These are phyloP conservation scores for Chalaropsis ovoidea DNA, from an alignment of 2,329 filamentous ascomycete species.

Conservation along the genomic window DNA sequence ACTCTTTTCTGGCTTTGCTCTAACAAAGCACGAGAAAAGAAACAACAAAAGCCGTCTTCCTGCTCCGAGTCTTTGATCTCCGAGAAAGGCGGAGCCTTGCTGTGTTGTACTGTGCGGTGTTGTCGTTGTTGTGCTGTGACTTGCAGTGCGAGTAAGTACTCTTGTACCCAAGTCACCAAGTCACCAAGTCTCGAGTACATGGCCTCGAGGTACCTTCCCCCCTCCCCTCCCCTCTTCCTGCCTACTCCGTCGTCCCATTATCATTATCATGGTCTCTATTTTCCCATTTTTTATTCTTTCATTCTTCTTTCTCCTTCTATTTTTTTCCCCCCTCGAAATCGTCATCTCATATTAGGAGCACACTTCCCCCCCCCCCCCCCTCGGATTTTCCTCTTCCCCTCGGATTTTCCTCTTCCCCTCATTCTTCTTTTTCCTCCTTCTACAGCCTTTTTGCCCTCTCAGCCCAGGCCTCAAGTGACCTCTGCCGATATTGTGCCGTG, in stretches of 20 bases:
- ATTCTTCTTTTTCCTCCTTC: background rate
- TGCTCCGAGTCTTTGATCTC: background rate
- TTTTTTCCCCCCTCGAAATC: too few relatives aligned
- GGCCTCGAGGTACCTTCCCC: slow-evolving; percentile 1
- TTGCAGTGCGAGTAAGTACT: slow-evolving; percentile 3
- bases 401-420: background rate
- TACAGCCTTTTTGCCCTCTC: background rate
- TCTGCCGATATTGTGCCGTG: background rate
- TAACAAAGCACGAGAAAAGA: background rate
- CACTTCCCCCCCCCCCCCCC: background rate
- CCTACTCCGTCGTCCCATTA: background rate
- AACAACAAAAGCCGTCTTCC: background rate
- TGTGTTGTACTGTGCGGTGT: background rate
- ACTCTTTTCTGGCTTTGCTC: too few relatives aligned
- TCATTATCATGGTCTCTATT: background rate
- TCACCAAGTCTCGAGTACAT: slow-evolving; percentile 14
- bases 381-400: background rate
- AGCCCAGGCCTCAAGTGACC: background rate
- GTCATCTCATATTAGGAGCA: background rate
- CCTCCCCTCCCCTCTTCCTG: background rate
- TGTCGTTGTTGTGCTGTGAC: background rate
- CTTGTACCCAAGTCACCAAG: slow-evolving; percentile 12
- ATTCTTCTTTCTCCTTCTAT: background rate
- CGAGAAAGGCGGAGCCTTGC: background rate
- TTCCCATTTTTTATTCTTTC: background rate